These are phyloP conservation scores for Chrysosphaeria jannelii DNA, from an alignment of 2,329 filamentous ascomycete genomes.

Conservation along the genomic window DNA sequence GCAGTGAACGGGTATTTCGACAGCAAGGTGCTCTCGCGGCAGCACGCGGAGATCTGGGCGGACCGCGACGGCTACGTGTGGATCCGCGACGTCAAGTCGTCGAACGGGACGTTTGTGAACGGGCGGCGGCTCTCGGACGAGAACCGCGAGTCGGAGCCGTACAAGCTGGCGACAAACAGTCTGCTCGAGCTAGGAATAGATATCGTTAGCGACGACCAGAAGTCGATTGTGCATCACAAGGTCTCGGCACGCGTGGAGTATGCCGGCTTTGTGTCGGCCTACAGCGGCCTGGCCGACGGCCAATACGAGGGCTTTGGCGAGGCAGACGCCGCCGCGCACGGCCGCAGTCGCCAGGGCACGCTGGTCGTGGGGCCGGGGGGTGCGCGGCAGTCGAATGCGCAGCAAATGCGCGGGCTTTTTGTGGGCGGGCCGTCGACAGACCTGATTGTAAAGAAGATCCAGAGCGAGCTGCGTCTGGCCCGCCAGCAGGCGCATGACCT, in stretches of 20 bases:
- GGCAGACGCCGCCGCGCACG: slow-evolving; percentile 49
- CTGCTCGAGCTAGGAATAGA: slow-evolving; percentile 89
- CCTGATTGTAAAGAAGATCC: slow-evolving; percentile 67
- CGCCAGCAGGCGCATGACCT: slow-evolving; percentile 70
- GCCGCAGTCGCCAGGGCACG: slow-evolving; percentile 38
- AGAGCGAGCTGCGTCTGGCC: slow-evolving; percentile 78
- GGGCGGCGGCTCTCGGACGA: slow-evolving; percentile 69
- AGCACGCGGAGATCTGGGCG: slow-evolving; percentile 94
- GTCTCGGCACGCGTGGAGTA: slow-evolving; percentile 92
- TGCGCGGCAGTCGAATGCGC: slow-evolving; percentile 24
- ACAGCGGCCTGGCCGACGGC: slow-evolving; percentile 56
- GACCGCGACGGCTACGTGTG: slow-evolving; percentile 60
- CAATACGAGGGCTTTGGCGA: slow-evolving; percentile 74
- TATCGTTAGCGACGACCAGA: slow-evolving; percentile 95
- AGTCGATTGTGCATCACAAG: slow-evolving; percentile 94
- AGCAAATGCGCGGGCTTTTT: slow-evolving; percentile 35
- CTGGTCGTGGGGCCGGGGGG: slow-evolving; percentile 28
- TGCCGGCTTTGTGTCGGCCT: slow-evolving; percentile 50
- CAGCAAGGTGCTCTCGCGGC: slow-evolving; percentile 84
- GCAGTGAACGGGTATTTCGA: slow-evolving; percentile 87
- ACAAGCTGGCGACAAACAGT: slow-evolving; percentile 74
- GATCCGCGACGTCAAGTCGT: slow-evolving; percentile 94
- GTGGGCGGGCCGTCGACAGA: slow-evolving; percentile 75
- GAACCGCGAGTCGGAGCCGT: slow-evolving; percentile 85
- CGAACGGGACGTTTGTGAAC: slow-evolving; percentile 96